phyloP scores from a whole-genome alignment of 345 rosid species.

The Syzygium aromaticum region DNA sequence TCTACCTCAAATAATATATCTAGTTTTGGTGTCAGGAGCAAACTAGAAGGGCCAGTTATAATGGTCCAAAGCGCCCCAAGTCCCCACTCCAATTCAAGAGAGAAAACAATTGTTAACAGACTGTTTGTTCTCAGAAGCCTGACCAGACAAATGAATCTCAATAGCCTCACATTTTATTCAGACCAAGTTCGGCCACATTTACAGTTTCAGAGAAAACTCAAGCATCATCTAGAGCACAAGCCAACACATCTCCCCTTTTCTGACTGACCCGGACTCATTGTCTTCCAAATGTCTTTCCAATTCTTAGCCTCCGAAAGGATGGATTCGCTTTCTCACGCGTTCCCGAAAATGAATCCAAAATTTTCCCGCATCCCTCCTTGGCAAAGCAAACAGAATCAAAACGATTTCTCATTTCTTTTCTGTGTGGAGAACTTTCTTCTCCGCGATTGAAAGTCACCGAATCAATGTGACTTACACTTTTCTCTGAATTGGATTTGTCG shows the following conservation, averaged over 20 bases:
- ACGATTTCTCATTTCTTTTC: background rate
- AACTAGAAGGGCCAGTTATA: background rate
- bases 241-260: background rate
- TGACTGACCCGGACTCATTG: background rate
- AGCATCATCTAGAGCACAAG: background rate
- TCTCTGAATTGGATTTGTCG: background rate
- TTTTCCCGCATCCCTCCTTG: background rate
- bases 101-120: background rate
- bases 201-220: background rate
- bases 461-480: background rate
- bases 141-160: background rate
- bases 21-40: background rate
- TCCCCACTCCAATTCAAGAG: background rate
- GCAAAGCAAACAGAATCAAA: background rate
- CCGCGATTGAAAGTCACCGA: background rate
- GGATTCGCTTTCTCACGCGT: background rate
- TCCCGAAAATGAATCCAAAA: background rate
- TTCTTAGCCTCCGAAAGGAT: background rate
- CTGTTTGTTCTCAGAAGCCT: background rate
- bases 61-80: background rate
- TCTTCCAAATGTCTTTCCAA: background rate
- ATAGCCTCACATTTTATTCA: background rate
- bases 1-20: background rate
- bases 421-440: background rate
- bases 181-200: background rate